These are phyloP conservation scores for Trichoderma simmonsii DNA, from an alignment of 2,329 filamentous ascomycete species.

Conservation along the genomic window DNA sequence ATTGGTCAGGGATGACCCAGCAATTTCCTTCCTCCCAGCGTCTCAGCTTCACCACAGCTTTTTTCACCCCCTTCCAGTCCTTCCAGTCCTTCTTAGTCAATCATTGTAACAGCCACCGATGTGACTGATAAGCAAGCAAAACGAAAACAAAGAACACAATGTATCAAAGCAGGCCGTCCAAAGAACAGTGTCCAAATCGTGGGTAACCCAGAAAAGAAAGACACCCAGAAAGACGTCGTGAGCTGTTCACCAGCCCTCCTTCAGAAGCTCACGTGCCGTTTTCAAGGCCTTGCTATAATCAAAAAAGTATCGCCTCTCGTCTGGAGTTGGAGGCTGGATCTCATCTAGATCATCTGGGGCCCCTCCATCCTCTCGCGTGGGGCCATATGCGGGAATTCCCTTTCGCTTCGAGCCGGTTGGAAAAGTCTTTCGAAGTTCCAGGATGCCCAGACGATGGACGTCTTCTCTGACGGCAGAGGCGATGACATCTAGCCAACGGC, in stretches of 20 bases:
- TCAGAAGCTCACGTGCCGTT: neutral
- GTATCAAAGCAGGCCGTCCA: neutral
- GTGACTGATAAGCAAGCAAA: neutral
- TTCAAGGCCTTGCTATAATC: neutral
- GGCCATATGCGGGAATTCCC: neutral
- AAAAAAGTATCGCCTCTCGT: neutral
- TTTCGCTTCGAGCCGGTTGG: neutral
- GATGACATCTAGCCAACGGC: neutral
- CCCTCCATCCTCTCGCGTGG: constrained; percentile 17
- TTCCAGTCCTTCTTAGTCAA: neutral
- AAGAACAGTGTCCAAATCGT: neutral
- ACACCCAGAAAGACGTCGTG: neutral
- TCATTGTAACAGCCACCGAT: neutral
- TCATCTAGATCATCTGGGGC: constrained; percentile 24
- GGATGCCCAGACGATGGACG: neutral
- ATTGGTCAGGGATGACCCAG: neutral
- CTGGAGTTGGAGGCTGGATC: constrained; percentile 15
- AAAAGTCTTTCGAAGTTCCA: neutral
- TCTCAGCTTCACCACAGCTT: neutral
- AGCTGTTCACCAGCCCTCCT: neutral
- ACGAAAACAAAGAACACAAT: neutral
- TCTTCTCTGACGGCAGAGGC: neutral
- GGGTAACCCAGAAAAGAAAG: neutral
- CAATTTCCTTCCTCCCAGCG: neutral
- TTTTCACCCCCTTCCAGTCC: neutral